Percentiles rank a stretch among this genome's conserved stretches.
Evolutionary conservation across 768 basidiomycete genomes (phyloP).

Genomic region (Cystobasidium tubakii): DNA sequence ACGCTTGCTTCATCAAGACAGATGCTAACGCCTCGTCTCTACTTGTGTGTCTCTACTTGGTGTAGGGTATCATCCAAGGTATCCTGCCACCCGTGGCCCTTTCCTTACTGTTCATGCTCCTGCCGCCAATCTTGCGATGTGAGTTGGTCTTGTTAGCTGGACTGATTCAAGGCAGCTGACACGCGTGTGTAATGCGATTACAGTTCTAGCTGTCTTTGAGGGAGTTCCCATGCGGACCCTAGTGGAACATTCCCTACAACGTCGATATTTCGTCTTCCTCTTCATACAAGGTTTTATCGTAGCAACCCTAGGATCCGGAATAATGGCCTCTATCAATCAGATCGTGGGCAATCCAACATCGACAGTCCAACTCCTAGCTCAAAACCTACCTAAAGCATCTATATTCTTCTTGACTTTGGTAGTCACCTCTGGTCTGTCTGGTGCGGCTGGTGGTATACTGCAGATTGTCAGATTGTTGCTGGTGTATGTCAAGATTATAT

Average conservation of each 20-base stretch:
- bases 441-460: slow-evolving; percentile 59
- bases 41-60: too few species aligned
- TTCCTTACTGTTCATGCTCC: slow-evolving; percentile 84
- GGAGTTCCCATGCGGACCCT: slow-evolving; percentile 82
- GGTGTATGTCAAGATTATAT: slow-evolving; percentile 83
- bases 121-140: slow-evolving; percentile 60
- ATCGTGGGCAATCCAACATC: slow-evolving; percentile 61
- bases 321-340: slow-evolving; percentile 62
- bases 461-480: slow-evolving; percentile 63
- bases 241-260: slow-evolving; percentile 85
- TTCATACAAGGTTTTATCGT: slow-evolving; percentile 85
- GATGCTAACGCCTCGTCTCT: too few species aligned
- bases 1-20: too few species aligned
- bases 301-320: slow-evolving; percentile 58
- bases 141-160: not conserved
- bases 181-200: not conserved
- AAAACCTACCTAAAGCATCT: slow-evolving; percentile 71
- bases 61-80: slow-evolving; percentile 84
- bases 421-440: slow-evolving; percentile 1
- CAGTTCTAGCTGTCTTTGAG: slow-evolving; percentile 69
- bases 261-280: slow-evolving; percentile 80
- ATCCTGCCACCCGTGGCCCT: slow-evolving; percentile 79
- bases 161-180: not conserved
- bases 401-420: slow-evolving; percentile 79
- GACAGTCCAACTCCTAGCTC: slow-evolving; percentile 67